Conservation (phyloP, 805 yeast species). For the Schwanniomyces sp. region DNA sequence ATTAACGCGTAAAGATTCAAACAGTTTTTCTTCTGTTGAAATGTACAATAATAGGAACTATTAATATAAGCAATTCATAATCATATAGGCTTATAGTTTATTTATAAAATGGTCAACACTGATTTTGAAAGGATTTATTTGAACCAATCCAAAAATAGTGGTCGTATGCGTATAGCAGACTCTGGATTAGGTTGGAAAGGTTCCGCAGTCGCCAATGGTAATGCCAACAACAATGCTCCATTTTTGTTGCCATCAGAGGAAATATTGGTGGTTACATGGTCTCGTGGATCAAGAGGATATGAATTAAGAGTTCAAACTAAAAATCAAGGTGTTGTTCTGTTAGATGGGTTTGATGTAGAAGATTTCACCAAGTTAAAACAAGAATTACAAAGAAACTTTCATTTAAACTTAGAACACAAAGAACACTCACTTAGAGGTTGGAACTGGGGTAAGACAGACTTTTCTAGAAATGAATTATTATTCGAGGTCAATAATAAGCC, state of each 20-base stretch:
- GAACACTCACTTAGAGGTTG: slow-evolving; percentile 97
- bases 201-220: slow-evolving; percentile 44
- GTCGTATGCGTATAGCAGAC: slow-evolving; percentile 91
- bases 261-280: slow-evolving; percentile 80
- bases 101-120: slow-evolving; percentile 40
- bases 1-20: neutral
- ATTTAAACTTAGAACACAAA: slow-evolving; percentile 68
- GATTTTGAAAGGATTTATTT: slow-evolving; percentile 91
- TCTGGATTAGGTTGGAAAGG: slow-evolving; percentile 97
- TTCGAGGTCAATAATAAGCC: slow-evolving; percentile 88
- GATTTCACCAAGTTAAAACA: slow-evolving; percentile 80
- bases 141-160: slow-evolving; percentile 80
- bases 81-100: neutral
- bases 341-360: slow-evolving; percentile 89
- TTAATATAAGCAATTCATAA: neutral
- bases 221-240: slow-evolving; percentile 53
- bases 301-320: slow-evolving; percentile 89
- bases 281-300: slow-evolving; percentile 89
- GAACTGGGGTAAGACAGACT: slow-evolving; percentile 97
- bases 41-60: neutral
- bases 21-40: neutral
- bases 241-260: slow-evolving; percentile 87
- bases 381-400: slow-evolving; percentile 77
- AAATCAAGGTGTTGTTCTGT: slow-evolving; percentile 76
- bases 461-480: slow-evolving; percentile 87